These are phyloP conservation scores for Boeremia exigua DNA, from an alignment of 2,329 filamentous ascomycete genomes.

Conservation along the genomic window DNA sequence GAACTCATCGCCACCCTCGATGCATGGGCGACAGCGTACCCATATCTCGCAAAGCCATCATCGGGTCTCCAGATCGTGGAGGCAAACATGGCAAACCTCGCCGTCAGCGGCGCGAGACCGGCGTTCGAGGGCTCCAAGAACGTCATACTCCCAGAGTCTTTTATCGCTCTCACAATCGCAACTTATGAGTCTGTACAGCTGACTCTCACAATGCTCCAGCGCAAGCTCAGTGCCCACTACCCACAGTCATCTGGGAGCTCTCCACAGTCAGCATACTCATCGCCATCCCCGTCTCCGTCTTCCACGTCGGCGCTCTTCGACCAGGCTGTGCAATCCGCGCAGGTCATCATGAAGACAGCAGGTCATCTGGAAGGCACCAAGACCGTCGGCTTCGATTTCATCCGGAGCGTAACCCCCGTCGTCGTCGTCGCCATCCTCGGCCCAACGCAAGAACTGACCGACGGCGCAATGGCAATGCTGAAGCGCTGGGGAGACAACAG, in stretches of 20 bases:
- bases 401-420: constrained; percentile 34
- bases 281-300: background rate
- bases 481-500: constrained; percentile 29
- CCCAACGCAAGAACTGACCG: constrained; percentile 22
- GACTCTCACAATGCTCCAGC: constrained; percentile 25
- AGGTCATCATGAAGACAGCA: constrained; percentile 3
- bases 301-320: background rate
- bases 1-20: constrained; percentile 27
- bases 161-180: constrained; percentile 30
- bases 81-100: constrained; percentile 18
- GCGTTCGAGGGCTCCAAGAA: constrained; percentile 8
- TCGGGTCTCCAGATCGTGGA: constrained; percentile 10
- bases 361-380: constrained; percentile 27
- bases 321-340: background rate
- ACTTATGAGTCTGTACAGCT: constrained; percentile 29
- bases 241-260: background rate
- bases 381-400: constrained; percentile 34
- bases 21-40: constrained; percentile 28
- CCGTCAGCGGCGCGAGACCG: constrained; percentile 3
- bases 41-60: constrained; percentile 24
- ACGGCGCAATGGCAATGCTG: constrained; percentile 28
- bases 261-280: background rate
- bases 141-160: constrained; percentile 27
- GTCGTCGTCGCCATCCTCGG: constrained; percentile 30
- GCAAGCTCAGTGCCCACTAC: constrained; percentile 24